Conservation (phyloP, 2,329 filamentous ascomycete genomes). For the Phaeosphaeria sp. region DNA sequence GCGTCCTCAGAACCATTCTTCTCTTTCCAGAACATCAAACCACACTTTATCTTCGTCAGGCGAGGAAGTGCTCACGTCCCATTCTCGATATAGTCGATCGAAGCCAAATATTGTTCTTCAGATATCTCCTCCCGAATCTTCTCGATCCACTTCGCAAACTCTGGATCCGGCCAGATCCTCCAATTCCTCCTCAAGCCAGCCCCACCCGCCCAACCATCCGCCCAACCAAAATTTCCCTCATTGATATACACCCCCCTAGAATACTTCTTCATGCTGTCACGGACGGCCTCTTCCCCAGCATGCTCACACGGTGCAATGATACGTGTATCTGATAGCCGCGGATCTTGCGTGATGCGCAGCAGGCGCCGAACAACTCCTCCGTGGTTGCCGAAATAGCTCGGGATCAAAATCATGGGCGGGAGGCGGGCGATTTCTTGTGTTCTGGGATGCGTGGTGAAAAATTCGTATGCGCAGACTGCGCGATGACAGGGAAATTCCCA, state of each 20-base stretch:
- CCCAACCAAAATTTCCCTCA: neutral
- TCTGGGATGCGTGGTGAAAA: neutral
- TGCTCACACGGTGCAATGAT: neutral
- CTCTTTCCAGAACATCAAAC: no score
- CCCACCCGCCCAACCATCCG: neutral
- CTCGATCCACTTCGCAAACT: neutral
- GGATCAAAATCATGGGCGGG: neutral
- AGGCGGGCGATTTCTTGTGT: neutral
- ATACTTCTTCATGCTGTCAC: neutral
- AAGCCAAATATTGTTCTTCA: neutral
- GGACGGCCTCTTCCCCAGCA: neutral
- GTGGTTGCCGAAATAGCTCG: neutral
- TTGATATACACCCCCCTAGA: neutral
- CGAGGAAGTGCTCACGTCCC: neutral
- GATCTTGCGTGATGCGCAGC: neutral
- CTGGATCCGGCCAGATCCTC: neutral
- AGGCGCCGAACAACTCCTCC: neutral
- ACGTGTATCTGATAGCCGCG: neutral
- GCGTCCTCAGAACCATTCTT: no score
- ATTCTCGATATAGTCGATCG: neutral
- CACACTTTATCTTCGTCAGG: no score
- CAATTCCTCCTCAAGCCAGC: neutral
- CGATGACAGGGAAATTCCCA: neutral
- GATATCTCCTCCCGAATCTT: neutral
- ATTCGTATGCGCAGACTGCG: neutral